Base-by-base conservation (phyloP, 805 yeast species). In the Candida stauntonica region DNA sequence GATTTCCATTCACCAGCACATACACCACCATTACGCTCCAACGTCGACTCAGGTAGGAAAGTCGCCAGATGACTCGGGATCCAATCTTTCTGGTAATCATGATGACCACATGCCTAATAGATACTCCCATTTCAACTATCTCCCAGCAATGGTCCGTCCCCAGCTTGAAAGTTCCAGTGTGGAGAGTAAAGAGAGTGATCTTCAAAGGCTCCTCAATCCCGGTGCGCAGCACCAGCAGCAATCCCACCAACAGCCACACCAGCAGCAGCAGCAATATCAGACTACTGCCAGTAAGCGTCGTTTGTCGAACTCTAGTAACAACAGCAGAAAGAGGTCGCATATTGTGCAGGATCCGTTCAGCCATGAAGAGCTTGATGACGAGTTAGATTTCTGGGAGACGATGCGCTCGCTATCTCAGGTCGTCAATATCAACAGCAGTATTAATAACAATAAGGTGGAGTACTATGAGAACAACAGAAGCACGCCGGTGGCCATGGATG, bases 1-100 rank as follows among this genome's bases (percentile, higher is more conserved):
- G 31, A 68, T 87, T 12, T 79, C 87, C 4, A 74, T 87, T 16
- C 95, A 87, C 61, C 95, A 87, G 57, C 95, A 86, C 58, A 79
- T 83, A 32, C 91, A 85, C 59, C 86, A 86, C 55, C 88, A 84
- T 60, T 81, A 82, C 59, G 68, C 63, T 4, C 48, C 48, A 24
- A 51, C 66, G 13, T 26, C 34, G 1, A 16, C 36, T 16, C 75
- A 72, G 5, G 11, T 12, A 5, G 34, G 41, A 3, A 48, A 46
- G 5, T 48, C 57, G 6, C 55, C 58, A 7, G 54, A 38, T 2
- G 57, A 50, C n/a, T 48, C 56, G 1, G 48, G 52, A 0, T 48
- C 55, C 7, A 52, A 50, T 21, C 5, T 41, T 11, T 48, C 54
- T 13, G 52, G 55, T 2, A 34, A 40, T 17, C 42, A 21, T 7